Base-by-base conservation (phyloP, 768 basidiomycete species). In the Psilocybe subaeruginosa region DNA sequence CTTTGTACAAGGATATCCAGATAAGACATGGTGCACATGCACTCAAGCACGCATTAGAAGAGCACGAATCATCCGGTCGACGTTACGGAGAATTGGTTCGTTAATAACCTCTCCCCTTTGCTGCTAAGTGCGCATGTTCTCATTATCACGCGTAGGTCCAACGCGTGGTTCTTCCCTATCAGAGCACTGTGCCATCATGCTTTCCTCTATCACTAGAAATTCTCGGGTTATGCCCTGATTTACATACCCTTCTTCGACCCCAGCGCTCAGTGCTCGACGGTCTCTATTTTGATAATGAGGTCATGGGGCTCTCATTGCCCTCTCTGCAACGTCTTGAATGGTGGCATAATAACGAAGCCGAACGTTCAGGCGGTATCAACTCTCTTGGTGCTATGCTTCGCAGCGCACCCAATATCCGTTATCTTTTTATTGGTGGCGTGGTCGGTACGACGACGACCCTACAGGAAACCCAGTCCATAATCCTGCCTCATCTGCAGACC, bases 311-410 rank as follows among this genome's bases (percentile, higher is more conserved):
- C 3, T 68, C 79, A 3, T 63, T 89, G 12, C 74, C 77, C 19
- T 82, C 82, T 19, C 76, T 91, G 43, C 82, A 80, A 47, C 83
- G 87, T 29, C 78, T 91, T 31, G 88, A 90, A 52, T 90, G 88
- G 87, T 89, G 86, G 85, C 81, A 89, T 66, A 70, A 83, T 64
- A 75, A 69, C 30, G 80, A 80, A 39, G 88, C 88, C 19, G 82
- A 85, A 41, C 79, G 84, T 48, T 79, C 85, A 16, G 88, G 88
- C 1, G 89, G 88, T 5, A 85, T 90, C 61, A 90, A 90, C 71
- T 85, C 82, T 6, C 74, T 91, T 45, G 67, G 69, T 2, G 73
- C 80, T 54, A 84, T 88, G 60, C 78, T 91, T 27, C 73, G 70
- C 8, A 74, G 72, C 49, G 70, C 87, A 3, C 86, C 89, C 6